These are phyloP conservation scores for Brassica rapa DNA, from an alignment of 345 rosid species.

Conservation along the genomic window DNA sequence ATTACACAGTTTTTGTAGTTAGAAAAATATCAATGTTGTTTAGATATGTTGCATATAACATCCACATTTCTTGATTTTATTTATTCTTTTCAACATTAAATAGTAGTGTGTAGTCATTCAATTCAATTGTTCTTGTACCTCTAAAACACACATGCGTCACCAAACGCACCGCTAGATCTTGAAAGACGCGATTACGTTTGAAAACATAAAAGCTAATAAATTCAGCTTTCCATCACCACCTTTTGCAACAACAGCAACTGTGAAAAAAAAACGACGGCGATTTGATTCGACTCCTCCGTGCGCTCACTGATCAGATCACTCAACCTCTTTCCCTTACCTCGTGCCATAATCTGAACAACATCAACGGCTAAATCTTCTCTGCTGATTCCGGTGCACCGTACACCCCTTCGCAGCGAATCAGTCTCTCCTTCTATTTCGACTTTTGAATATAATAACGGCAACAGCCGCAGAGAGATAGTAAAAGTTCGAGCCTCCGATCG, in stretches of 20 bases:
- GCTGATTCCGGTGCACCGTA: constrained; percentile 23
- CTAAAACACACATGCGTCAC: constrained; percentile 18
- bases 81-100: neutral
- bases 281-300: constrained; percentile 4
- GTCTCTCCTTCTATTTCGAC: constrained; percentile 29
- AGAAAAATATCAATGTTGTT: too few species aligned
- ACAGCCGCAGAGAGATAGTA: constrained; percentile 15
- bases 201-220: neutral
- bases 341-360: neutral
- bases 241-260: constrained; percentile 10
- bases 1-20: too few species aligned
- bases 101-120: neutral
- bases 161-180: constrained; percentile 33
- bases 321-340: neutral
- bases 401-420: neutral
- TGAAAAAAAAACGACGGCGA: constrained; percentile 10
- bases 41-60: too few species aligned
- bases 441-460: constrained; percentile 31
- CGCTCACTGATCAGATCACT: constrained; percentile 16
- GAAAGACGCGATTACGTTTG: constrained; percentile 20
- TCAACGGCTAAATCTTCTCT: constrained; percentile 7
- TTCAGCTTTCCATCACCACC: neutral
- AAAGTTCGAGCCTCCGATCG: neutral
- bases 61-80: neutral
- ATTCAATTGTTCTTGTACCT: neutral